Evolutionary conservation across 2,329 filamentous ascomycete species (phyloP).

Genomic region (Coccinonectria pachysandricola): DNA sequence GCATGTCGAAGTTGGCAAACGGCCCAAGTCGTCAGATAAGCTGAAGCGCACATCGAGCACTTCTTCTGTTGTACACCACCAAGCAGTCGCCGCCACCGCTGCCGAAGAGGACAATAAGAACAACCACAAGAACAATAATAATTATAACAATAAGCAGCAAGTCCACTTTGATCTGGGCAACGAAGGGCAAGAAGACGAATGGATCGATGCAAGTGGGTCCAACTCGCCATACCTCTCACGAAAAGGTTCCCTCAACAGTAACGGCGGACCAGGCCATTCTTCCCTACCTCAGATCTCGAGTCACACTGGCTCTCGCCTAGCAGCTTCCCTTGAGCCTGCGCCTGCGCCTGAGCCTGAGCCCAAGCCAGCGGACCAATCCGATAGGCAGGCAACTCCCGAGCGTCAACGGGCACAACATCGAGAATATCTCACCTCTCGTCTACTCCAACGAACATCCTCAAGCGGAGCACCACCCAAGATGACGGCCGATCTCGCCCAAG

Average conservation of each 20-base stretch:
- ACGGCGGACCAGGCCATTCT: conserved; percentile 37
- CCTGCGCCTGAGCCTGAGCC: conserved; percentile 2
- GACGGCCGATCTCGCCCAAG: conserved; percentile 43
- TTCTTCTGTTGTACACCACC: conserved; percentile 36
- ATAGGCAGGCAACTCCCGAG: conserved; percentile 21
- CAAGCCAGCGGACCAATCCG: conserved; percentile 4
- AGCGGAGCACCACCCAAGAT: conserved; percentile 54
- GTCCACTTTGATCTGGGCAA: conserved; percentile 56
- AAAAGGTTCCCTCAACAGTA: conserved; percentile 39
- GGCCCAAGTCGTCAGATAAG: conserved; percentile 39
- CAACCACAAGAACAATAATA: no score
- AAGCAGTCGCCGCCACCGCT: conserved; percentile 28
- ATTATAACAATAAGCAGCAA: conserved; percentile 41
- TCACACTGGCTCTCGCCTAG: conserved; percentile 25
- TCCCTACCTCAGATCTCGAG: conserved; percentile 30
- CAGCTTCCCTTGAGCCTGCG: conserved; percentile 22
- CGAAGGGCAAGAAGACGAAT: conserved; percentile 45
- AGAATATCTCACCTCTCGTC: conserved; percentile 55
- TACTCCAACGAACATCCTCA: conserved; percentile 55
- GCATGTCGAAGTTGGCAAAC: conserved; percentile 44
- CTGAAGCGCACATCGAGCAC: conserved; percentile 44
- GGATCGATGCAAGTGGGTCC: conserved; percentile 56
- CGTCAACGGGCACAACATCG: conserved; percentile 42
- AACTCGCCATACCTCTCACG: conserved; percentile 46
- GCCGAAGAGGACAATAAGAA: no score